Evolutionary conservation across 2,329 filamentous ascomycete species (phyloP).

Genomic region (Penicillium sp.): DNA sequence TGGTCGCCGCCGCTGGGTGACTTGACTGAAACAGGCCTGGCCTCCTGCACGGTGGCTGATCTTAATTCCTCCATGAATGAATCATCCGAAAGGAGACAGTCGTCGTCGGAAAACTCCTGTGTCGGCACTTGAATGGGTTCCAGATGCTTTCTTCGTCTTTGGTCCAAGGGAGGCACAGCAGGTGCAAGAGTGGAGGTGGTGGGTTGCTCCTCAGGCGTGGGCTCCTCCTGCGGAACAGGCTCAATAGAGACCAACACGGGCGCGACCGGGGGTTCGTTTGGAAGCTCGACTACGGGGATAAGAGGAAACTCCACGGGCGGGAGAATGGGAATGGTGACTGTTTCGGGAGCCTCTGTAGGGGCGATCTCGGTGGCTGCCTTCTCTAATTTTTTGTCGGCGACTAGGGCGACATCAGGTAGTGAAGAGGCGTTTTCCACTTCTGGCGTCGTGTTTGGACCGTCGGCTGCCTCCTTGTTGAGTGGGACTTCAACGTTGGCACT

Average conservation of each 20-base stretch:
- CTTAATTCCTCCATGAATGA: conserved; percentile 83
- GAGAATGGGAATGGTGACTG: conserved; percentile 21
- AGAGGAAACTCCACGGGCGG: conserved; percentile 20
- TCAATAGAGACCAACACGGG: conserved; percentile 24
- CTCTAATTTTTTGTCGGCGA: conserved; percentile 22
- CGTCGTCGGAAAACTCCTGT: conserved; percentile 45
- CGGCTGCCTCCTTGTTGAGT: conserved; percentile 30
- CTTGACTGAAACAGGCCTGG: conserved; percentile 77
- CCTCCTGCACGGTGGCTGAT: conserved; percentile 78
- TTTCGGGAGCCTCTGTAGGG: conserved; percentile 20
- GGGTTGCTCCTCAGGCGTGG: conserved; percentile 25
- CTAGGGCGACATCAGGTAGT: conserved; percentile 18
- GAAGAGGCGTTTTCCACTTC: conserved; percentile 28
- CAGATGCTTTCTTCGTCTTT: conserved; percentile 39
- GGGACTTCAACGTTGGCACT: conserved; percentile 33
- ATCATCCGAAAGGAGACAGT: conserved; percentile 61
- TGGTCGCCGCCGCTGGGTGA: conserved; percentile 59
- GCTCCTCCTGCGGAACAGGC: conserved; percentile 25
- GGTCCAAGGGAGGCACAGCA: conserved; percentile 28
- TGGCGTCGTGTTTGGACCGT: conserved; percentile 27
- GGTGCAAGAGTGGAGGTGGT: conserved; percentile 22
- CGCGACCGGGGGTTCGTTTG: conserved; percentile 21
- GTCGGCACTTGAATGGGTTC: conserved; percentile 57
- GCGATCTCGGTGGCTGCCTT: conserved; percentile 9
- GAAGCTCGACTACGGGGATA: conserved; percentile 20